These are phyloP conservation scores for Epichloe brachyelytri DNA, from an alignment of 2,329 filamentous ascomycete genomes.

Conservation along the genomic window DNA sequence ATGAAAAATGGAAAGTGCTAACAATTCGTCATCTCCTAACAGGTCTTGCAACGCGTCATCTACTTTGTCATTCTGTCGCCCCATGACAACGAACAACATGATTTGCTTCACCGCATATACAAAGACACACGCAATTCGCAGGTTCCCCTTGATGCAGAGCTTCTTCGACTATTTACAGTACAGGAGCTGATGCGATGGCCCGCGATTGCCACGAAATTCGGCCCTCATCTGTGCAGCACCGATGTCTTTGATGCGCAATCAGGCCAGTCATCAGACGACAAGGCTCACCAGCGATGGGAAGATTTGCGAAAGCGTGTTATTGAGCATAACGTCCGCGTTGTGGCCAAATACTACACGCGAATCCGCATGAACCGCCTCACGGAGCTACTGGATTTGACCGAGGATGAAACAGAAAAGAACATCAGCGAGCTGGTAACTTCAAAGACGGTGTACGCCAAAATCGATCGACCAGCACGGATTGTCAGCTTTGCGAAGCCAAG, in stretches of 20 bases:
- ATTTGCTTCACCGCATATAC: conserved; percentile 86
- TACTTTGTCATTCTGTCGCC: conserved; percentile 95
- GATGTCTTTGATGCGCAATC: conserved; percentile 72
- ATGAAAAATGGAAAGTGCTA: not conserved
- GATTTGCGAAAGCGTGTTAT: conserved; percentile 97
- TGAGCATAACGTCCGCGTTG: conserved; percentile 94
- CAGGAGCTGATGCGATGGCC: conserved; percentile 98
- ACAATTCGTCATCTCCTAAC: conserved; percentile 6
- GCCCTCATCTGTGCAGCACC: conserved; percentile 72
- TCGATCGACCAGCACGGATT: conserved; percentile 82
- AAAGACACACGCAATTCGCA: conserved; percentile 69
- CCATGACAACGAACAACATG: conserved; percentile 97
- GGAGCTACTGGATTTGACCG: conserved; percentile 77
- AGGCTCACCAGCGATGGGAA: conserved; percentile 78
- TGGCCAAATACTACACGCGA: conserved; percentile 97
- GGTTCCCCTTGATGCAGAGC: conserved; percentile 66
- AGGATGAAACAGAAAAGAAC: conserved; percentile 97
- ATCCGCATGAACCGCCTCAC: conserved; percentile 88
- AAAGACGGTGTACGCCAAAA: conserved; percentile 97
- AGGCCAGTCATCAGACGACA: conserved; percentile 57
- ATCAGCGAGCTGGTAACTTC: conserved; percentile 93
- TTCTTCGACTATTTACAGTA: conserved; percentile 89
- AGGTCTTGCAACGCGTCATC: conserved; percentile 89
- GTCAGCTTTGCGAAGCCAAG: conserved; percentile 92
- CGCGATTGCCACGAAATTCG: conserved; percentile 77